Percentiles rank a stretch among this genome's conserved stretches.
Evolutionary conservation across 371 early-diverging fungal species (phyloP).

Genomic region (Rhizopus sp.): DNA sequence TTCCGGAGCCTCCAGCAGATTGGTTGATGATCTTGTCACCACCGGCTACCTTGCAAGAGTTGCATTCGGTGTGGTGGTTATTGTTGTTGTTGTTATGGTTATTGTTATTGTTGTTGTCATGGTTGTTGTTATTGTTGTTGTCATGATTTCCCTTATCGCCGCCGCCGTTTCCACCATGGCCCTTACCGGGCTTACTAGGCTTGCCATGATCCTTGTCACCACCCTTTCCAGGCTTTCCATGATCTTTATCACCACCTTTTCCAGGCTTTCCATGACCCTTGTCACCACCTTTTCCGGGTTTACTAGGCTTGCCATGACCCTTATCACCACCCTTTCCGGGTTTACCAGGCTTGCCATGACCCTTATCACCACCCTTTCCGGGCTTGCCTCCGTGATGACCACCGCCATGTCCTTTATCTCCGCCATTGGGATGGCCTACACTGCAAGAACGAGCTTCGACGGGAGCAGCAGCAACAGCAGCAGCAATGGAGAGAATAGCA

Average conservation of each 20-base stretch:
- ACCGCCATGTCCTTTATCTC: neutral
- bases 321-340: neutral
- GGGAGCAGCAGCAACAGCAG: constrained; percentile 16
- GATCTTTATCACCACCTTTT: neutral
- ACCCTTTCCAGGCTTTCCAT: neutral
- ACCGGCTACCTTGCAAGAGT: neutral
- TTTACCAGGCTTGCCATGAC: neutral
- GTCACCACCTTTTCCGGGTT: too few species aligned
- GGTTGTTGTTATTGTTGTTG: neutral
- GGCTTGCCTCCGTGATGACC: neutral
- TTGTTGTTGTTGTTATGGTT: constrained; percentile 5
- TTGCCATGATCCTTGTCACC: neutral
- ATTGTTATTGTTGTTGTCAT: constrained; percentile 2
- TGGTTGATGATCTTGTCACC: constrained; percentile 15
- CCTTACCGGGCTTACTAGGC: neutral
- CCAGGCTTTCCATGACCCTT: neutral
- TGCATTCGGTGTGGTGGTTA: neutral
- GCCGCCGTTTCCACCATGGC: too few species aligned
- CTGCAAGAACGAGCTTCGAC: neutral
- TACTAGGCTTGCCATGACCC: neutral
- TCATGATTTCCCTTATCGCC: too few species aligned
- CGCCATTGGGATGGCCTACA: neutral
- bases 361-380: neutral
- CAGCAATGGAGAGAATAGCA: constrained; percentile 13
- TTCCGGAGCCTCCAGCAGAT: constrained; percentile 10